Evolutionary conservation across 305 asterid species (phyloP), one percentile per base, ranked within the genome.

Genomic region (Solanum hybrid): DNA sequence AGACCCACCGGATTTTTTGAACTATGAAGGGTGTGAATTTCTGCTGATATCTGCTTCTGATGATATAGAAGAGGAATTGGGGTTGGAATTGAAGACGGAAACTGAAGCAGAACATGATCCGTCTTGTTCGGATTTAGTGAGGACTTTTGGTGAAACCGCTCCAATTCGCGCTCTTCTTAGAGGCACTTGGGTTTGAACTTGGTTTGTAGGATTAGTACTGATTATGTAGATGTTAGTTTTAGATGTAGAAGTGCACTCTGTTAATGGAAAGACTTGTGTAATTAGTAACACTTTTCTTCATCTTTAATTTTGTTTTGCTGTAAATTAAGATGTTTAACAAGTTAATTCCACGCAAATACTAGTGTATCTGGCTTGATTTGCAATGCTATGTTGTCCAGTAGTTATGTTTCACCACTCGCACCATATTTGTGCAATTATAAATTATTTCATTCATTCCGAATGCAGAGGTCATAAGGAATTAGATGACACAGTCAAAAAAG

Each of bases 21-120:
- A 95, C 93, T 94, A 95, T 9, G 96, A 96, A 88, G 98, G 98
- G 31, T 95, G 99, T 82, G 99, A 96, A 93, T 93, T 96, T 86
- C 87, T 96, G 90, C 91, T 95, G 60, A 94, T 96, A 86, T 89
- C 96, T 4, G 98, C 98, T 10, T 93, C 96, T 0, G 96, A 95
- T 42, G 95, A 95, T 56, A 88, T 95, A 15, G 95, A 92, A 42
- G 92, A 95, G 79, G 99, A 96, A 90, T 84, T 96, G 64, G 98
- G 98, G 17, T 76, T 94, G 91, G 95, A 95, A 91, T 45, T 95
- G 85, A 87, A 92, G 80, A 88, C 93, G 4, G 95, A 94, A 77
- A 89, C 88, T 38, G 85, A 78, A 0, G 79, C 5, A 17, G 92
- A 79, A 14, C 93, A 90, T 22, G 93, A 90, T 40, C 79, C 87